phyloP scores from a whole-genome alignment of 1,139 yeast species.

The Arxiozyma bovina region DNA sequence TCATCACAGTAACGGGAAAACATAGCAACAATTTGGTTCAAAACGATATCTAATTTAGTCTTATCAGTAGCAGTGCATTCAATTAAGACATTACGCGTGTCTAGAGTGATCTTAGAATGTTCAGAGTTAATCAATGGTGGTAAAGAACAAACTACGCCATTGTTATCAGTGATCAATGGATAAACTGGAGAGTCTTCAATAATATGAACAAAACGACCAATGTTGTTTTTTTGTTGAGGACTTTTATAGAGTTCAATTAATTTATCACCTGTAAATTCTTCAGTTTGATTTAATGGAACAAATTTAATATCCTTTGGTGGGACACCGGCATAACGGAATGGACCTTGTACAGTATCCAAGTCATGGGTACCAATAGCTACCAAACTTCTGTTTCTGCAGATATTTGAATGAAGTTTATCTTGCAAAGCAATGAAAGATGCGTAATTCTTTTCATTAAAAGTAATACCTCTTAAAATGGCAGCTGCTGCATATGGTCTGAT shows the following conservation, averaged over 20 bases:
- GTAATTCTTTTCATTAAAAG: constrained; percentile 74
- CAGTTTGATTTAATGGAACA: constrained; percentile 77
- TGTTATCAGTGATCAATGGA: constrained; percentile 80
- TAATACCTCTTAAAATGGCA: constrained; percentile 78
- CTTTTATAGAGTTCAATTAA: constrained; percentile 71
- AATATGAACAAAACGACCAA: constrained; percentile 81
- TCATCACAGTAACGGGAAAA: constrained; percentile 76
- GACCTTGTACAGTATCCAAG: constrained; percentile 69
- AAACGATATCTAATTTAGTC: constrained; percentile 85
- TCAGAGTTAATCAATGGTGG: constrained; percentile 97
- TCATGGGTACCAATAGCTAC: constrained; percentile 99
- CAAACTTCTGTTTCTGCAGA: constrained; percentile 92
- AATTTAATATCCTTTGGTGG: constrained; percentile 72
- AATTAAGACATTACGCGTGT: constrained; percentile 81
- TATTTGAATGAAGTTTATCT: constrained; percentile 89
- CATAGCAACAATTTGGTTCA: constrained; percentile 91
- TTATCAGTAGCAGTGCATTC: constrained; percentile 94
- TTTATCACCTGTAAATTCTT: constrained; percentile 65
- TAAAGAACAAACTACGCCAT: constrained; percentile 74
- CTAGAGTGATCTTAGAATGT: constrained; percentile 75
- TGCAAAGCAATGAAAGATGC: constrained; percentile 93
- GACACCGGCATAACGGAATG: constrained; percentile 82
- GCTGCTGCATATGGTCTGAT: constrained; percentile 92
- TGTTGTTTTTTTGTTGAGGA: constrained; percentile 70
- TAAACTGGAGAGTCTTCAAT: constrained; percentile 82